Percentiles rank a stretch among this genome's conserved stretches.
phyloP scores from a whole-genome alignment of 495 filamentous ascomycete species.

The Daldinia bambusicola region DNA sequence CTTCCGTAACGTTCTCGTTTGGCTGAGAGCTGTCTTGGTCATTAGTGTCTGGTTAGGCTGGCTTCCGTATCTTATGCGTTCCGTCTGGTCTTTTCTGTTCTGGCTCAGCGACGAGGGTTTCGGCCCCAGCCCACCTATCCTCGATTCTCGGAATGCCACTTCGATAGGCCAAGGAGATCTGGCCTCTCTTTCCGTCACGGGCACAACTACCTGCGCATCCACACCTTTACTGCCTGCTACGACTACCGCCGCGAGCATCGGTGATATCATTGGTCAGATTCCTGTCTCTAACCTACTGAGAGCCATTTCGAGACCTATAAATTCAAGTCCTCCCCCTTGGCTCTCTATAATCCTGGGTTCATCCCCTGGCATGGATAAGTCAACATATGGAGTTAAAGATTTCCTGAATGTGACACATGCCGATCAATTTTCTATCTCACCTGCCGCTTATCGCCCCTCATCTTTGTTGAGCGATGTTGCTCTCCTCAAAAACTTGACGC shows the following conservation, averaged over 20 bases:
- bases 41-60: constrained; percentile 86
- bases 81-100: constrained; percentile 90
- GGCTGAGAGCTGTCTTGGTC: constrained; percentile 81
- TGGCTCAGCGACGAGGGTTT: constrained; percentile 96
- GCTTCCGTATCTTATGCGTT: constrained; percentile 90
- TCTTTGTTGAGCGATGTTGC: constrained; percentile 77
- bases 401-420: constrained; percentile 34
- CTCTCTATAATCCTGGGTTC: constrained; percentile 34
- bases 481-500: constrained; percentile 77
- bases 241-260: constrained; percentile 50
- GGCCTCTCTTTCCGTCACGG: constrained; percentile 33
- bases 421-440: constrained; percentile 31
- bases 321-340: constrained; percentile 45
- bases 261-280: constrained; percentile 45
- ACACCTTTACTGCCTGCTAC: constrained; percentile 56
- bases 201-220: constrained; percentile 54
- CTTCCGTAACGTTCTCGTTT: constrained; percentile 74
- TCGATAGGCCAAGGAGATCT: constrained; percentile 12
- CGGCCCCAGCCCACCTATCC: constrained; percentile 54
- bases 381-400: constrained; percentile 17
- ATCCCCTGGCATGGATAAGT: constrained; percentile 24
- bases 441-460: constrained; percentile 22
- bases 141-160: constrained; percentile 38
- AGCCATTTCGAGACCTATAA: constrained; percentile 45
- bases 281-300: constrained; percentile 47